These are phyloP conservation scores for Hyparrhenia diplandra DNA, from an alignment of 176 grass and related monocot species.

Conservation along the genomic window DNA sequence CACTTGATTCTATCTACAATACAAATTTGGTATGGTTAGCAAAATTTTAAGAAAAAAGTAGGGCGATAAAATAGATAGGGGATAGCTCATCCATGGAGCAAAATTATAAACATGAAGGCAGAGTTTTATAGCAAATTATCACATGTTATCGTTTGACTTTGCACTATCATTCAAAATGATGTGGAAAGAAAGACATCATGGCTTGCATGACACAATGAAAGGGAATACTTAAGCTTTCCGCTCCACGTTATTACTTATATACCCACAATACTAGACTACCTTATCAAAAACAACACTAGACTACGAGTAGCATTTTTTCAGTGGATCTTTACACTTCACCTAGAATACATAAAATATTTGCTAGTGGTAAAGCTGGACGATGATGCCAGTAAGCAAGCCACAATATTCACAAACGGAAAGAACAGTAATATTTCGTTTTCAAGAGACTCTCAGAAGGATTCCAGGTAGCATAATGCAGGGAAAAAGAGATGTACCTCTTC, in stretches of 20 bases:
- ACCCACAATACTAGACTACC: background rate
- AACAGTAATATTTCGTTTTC: background rate
- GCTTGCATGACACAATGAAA: constrained; percentile 1
- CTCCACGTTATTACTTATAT: background rate
- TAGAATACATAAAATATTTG: background rate
- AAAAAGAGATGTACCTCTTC: constrained; percentile 60
- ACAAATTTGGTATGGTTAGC: background rate
- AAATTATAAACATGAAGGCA: constrained; percentile 4
- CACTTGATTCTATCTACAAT: background rate
- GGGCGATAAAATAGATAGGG: background rate
- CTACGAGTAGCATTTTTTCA: background rate
- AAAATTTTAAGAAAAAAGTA: background rate
- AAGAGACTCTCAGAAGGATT: background rate
- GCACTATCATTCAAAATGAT: background rate
- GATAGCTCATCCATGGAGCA: background rate
- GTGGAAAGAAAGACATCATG: background rate
- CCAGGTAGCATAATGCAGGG: constrained; percentile 27
- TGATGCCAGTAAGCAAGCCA: background rate
- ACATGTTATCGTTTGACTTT: background rate
- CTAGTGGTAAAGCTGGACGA: background rate
- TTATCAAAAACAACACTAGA: too few species aligned
- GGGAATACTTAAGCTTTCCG: background rate
- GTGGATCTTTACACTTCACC: background rate
- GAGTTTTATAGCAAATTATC: background rate
- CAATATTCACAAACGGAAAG: background rate